Conservation (phyloP, 345 rosid genomes). For the Aurinia saxatilis region DNA sequence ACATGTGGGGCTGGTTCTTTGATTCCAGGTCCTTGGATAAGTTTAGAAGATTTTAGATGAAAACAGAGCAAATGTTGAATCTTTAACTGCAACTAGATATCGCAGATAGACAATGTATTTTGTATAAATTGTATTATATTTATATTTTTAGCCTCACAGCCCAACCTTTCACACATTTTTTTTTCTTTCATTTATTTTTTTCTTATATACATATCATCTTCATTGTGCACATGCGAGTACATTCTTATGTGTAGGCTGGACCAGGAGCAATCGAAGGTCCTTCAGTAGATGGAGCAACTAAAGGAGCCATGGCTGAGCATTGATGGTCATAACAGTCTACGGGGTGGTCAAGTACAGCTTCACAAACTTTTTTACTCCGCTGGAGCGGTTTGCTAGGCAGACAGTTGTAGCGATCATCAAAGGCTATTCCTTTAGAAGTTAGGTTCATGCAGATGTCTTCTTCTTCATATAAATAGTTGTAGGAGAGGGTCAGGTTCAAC, state of each 20-base stretch:
- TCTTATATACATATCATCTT: not conserved
- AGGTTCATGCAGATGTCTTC: conserved; percentile 65
- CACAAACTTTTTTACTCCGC: conserved; percentile 56
- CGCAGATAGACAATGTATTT: conserved; percentile 10
- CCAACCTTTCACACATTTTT: conserved; percentile 7
- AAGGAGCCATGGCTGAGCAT: conserved; percentile 49
- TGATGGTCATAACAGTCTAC: conserved; percentile 55
- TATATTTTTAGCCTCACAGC: conserved; percentile 19
- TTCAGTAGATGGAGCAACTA: conserved; percentile 30
- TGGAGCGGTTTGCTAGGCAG: conserved; percentile 67
- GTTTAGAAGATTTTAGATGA: conserved; percentile 23
- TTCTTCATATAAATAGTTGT: conserved; percentile 80
- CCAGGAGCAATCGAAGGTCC: conserved; percentile 49
- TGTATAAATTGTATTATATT: conserved; percentile 20
- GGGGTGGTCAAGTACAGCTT: conserved; percentile 52
- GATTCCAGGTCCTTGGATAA: conserved; percentile 11
- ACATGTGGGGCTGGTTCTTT: conserved; percentile 16
- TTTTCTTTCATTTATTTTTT: conserved; percentile 5
- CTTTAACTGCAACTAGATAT: conserved; percentile 15
- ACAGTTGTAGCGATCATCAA: conserved; percentile 71
- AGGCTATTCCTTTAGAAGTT: conserved; percentile 44
- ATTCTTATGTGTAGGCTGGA: conserved; percentile 14
- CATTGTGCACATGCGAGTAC: not conserved
- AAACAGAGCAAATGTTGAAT: conserved; percentile 8
- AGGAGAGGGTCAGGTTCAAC: conserved; percentile 55